Percentiles rank a stretch among this genome's conserved stretches.
Evolutionary conservation across 2,329 filamentous ascomycete species (phyloP).

Genomic region (Curvularia eragrostidis): DNA sequence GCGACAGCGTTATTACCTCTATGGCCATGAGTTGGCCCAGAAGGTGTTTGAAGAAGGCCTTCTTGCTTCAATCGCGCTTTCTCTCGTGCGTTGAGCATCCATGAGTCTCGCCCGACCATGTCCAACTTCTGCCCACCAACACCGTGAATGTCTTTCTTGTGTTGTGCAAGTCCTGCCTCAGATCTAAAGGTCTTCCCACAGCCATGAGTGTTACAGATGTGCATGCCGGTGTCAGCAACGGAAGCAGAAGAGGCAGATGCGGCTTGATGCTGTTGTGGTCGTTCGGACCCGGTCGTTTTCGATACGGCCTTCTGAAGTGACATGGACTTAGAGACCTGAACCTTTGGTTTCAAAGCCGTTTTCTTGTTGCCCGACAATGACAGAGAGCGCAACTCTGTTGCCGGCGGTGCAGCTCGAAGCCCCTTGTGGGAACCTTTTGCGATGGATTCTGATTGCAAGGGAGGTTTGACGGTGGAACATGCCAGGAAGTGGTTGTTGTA

Average conservation of each 20-base stretch:
- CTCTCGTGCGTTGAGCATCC: conserved; percentile 28
- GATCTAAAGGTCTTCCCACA: conserved; percentile 30
- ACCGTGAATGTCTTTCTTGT: conserved; percentile 32
- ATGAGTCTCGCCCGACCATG: conserved; percentile 28
- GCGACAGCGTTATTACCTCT: background rate
- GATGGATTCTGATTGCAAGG: background rate
- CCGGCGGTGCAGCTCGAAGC: background rate
- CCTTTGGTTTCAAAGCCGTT: background rate
- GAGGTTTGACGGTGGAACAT: conserved; percentile 20
- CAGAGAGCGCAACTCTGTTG: background rate
- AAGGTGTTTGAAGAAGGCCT: conserved; percentile 16
- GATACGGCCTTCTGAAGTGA: background rate
- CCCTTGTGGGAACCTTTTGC: background rate
- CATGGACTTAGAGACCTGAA: background rate
- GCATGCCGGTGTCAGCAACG: background rate
- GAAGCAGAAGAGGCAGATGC: background rate
- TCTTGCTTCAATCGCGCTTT: conserved; percentile 25
- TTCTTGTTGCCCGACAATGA: background rate
- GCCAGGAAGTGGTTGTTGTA: conserved; percentile 32
- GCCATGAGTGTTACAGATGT: conserved; percentile 19
- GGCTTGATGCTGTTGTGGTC: background rate
- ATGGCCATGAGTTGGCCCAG: conserved; percentile 4
- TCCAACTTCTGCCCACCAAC: conserved; percentile 31
- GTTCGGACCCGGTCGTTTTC: background rate
- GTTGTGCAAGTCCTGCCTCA: conserved; percentile 28